A percentile compares a stretch with the other conserved stretches of the same genome.
Conservation (phyloP, 305 asterid genomes). For the Fraxinus velutina region DNA sequence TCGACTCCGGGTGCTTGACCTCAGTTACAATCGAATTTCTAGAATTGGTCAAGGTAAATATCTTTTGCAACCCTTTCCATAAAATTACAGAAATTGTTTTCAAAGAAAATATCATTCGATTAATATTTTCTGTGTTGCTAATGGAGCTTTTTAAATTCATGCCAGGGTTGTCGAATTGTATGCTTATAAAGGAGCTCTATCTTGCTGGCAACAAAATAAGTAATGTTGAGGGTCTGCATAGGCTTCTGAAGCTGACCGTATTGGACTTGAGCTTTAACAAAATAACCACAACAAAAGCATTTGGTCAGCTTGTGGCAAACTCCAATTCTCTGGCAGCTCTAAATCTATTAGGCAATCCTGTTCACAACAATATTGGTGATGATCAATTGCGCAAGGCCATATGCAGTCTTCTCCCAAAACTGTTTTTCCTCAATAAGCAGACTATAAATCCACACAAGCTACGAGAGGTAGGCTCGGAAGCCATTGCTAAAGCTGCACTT, state of each 20-base stretch:
- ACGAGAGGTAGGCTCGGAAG: conserved; percentile 47
- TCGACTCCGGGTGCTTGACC: conserved; percentile 66
- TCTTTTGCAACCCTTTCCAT: conserved; percentile 1
- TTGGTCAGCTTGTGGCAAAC: conserved; percentile 85
- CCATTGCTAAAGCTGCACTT: conserved; percentile 58
- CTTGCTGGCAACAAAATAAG: conserved; percentile 82
- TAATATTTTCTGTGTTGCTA: not conserved
- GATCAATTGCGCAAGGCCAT: conserved; percentile 61
- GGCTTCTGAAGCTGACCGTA: conserved; percentile 65
- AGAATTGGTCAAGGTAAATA: conserved; percentile 72
- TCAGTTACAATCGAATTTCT: conserved; percentile 75
- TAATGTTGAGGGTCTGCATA: conserved; percentile 70
- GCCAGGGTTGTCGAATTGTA: conserved; percentile 65
- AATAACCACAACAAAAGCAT: conserved; percentile 65
- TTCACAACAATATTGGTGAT: conserved; percentile 61
- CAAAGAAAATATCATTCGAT: not conserved
- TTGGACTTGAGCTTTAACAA: conserved; percentile 81
- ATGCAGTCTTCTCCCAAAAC: conserved; percentile 62
- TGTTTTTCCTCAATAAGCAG: conserved; percentile 62
- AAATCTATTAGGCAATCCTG: conserved; percentile 71
- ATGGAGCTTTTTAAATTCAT: not conserved
- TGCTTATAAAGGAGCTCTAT: conserved; percentile 64
- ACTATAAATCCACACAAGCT: conserved; percentile 56
- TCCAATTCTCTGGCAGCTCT: conserved; percentile 61
- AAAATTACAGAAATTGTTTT: not conserved